Conservation (phyloP, 768 basidiomycete species). For the Phylloporus sp. region DNA sequence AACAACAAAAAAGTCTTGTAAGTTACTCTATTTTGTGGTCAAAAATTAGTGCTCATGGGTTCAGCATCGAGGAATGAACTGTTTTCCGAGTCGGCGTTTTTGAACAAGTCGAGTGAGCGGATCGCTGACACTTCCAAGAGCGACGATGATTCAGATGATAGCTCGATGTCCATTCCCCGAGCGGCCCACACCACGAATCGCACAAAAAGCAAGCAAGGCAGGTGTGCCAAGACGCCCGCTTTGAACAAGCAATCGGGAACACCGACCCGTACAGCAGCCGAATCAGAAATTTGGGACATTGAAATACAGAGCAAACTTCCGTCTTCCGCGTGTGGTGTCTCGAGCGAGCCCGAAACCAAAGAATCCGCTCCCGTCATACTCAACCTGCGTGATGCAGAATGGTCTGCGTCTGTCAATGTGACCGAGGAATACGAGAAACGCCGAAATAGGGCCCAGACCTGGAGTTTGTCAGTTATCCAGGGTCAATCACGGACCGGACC, state of each 20-base stretch:
- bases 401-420: slow-evolving; percentile 20
- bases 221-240: neutral
- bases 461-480: neutral
- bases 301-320: slow-evolving; percentile 37
- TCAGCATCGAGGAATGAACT: slow-evolving; percentile 13
- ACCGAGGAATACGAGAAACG: neutral
- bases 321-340: slow-evolving; percentile 16
- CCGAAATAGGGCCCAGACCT: neutral
- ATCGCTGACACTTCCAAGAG: slow-evolving; percentile 4
- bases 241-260: neutral
- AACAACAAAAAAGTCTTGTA: slow-evolving; percentile 13
- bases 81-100: slow-evolving; percentile 49
- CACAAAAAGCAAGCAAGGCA: slow-evolving; percentile 1
- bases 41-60: neutral
- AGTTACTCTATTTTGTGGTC: neutral
- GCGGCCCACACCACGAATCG: slow-evolving; percentile 2
- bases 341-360: slow-evolving; percentile 13
- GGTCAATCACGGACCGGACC: neutral
- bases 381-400: slow-evolving; percentile 31
- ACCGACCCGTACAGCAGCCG: slow-evolving; percentile 7
- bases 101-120: slow-evolving; percentile 30
- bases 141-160: slow-evolving; percentile 3
- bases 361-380: slow-evolving; percentile 32
- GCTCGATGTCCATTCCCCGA: slow-evolving; percentile 7
- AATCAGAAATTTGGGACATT: slow-evolving; percentile 56